Conservation (phyloP, 805 yeast species). For the Lipomyces mesembrius region DNA sequence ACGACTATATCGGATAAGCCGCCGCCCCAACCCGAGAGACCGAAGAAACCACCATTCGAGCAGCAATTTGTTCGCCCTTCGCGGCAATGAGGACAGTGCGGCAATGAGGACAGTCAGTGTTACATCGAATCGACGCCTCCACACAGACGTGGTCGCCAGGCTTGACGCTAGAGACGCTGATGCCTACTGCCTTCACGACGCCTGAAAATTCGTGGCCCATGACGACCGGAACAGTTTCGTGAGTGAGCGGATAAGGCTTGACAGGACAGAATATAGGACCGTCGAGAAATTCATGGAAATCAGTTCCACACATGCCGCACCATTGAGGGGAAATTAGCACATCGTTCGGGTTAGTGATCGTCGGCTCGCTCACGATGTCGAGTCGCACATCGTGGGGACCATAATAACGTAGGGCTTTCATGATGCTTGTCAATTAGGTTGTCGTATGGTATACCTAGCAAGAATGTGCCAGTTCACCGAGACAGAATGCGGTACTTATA, state of each 20-base stretch:
- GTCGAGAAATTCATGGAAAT: conserved; percentile 59
- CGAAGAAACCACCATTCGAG: conserved; percentile 54
- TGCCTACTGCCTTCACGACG: conserved; percentile 53
- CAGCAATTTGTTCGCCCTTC: conserved; percentile 60
- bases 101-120: conserved; percentile 55
- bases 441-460: too few relatives aligned
- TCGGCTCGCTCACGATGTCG: conserved; percentile 31
- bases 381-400: conserved; percentile 32
- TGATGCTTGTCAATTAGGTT: background rate
- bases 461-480: too few relatives aligned
- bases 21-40: conserved; percentile 63
- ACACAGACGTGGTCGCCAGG: conserved; percentile 65
- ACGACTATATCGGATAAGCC: conserved; percentile 58
- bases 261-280: conserved; percentile 62
- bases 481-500: background rate
- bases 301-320: conserved; percentile 71
- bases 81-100: conserved; percentile 56
- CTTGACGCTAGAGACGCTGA: conserved; percentile 51
- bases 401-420: conserved; percentile 32
- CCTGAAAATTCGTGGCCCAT: conserved; percentile 64
- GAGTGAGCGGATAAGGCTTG: conserved; percentile 49
- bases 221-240: conserved; percentile 51
- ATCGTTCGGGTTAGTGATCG: conserved; percentile 25
- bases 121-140: conserved; percentile 65
- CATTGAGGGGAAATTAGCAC: conserved; percentile 35